Evolutionary conservation across 2,329 filamentous ascomycete species (phyloP), one percentile per base, ranked within the genome.

Genomic region (Fusarium domesticum): DNA sequence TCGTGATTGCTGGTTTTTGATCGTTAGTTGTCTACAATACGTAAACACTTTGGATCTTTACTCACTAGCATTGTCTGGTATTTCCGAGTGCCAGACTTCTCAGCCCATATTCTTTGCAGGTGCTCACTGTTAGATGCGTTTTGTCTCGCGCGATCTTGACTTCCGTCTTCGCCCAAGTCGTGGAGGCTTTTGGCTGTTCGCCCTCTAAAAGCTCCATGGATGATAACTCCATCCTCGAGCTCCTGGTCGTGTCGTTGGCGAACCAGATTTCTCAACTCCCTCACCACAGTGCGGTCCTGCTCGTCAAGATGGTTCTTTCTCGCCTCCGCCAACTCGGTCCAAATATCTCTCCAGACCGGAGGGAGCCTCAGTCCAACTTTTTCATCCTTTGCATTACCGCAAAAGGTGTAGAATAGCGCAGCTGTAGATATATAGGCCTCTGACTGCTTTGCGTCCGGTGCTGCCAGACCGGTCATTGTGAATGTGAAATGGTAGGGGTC

Each of bases 401-500:
- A 81, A 53, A 90, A 96, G 1, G 95, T 75, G 32, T 87, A 77
- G 63, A 95, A 96, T 2, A 98, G 70, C 2, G 87, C 89, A 11
- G 81, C 76, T 0, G 90, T 95, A 6, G 90, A 87, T 33, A 93
- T 78, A 56, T 85, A 97, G 1, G 85, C 84, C 65, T 97, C 91
- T 6, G 93, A 95, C 63, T 98, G 91, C 52, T 84, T 82, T 11
- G 75, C 56, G 41, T 89, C 85, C 0, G 89, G 81, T 0, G 89
- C 85, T 10, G 89, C 86, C 34, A 95, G 68, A 0, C 77, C 75
- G 4, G 70, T 74, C 85, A 96, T 96, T 33, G 83, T 85, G 54
- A 93, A 82, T 10, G 72, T 79, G 18, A 85, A 81, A 25, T 74
- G 72, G 15, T 68, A 75, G 5, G 78, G 70, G 12, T 72, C 70